Conservation (phyloP, 1,284 basidiomycete species). For the Chiua sp. region DNA sequence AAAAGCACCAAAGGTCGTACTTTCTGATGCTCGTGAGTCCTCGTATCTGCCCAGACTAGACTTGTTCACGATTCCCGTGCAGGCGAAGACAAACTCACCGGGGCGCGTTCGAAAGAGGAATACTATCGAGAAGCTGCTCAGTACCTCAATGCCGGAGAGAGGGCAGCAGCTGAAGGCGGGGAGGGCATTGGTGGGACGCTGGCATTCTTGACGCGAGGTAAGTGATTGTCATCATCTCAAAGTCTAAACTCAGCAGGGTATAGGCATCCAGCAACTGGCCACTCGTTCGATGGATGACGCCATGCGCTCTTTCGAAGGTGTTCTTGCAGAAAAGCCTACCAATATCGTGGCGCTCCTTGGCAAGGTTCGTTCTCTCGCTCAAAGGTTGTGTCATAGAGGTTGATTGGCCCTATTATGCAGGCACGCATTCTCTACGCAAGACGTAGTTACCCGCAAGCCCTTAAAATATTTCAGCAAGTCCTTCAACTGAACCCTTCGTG, state of each 20-base stretch:
- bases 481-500: constrained; percentile 78
- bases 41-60: neutral
- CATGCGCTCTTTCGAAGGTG: constrained; percentile 78
- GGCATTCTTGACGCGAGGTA: constrained; percentile 74
- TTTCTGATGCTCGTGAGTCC: constrained; percentile 73
- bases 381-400: neutral
- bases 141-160: constrained; percentile 70
- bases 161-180: constrained; percentile 54
- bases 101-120: constrained; percentile 70
- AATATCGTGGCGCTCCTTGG: constrained; percentile 84
- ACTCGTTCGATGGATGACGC: constrained; percentile 82
- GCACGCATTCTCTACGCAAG: constrained; percentile 85
- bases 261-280: constrained; percentile 85
- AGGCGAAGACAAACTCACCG: constrained; percentile 74
- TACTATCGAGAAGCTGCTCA: constrained; percentile 73
- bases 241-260: constrained; percentile 12
- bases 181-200: constrained; percentile 56
- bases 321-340: constrained; percentile 79
- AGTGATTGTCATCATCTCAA: neutral
- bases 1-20: constrained; percentile 79
- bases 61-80: constrained; percentile 11
- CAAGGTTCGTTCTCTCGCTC: constrained; percentile 52
- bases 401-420: constrained; percentile 40
- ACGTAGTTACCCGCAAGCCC: constrained; percentile 76
- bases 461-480: constrained; percentile 86